phyloP scores from a whole-genome alignment of 1,139 yeast genomes.

The Sugiyamaella paludigena region DNA sequence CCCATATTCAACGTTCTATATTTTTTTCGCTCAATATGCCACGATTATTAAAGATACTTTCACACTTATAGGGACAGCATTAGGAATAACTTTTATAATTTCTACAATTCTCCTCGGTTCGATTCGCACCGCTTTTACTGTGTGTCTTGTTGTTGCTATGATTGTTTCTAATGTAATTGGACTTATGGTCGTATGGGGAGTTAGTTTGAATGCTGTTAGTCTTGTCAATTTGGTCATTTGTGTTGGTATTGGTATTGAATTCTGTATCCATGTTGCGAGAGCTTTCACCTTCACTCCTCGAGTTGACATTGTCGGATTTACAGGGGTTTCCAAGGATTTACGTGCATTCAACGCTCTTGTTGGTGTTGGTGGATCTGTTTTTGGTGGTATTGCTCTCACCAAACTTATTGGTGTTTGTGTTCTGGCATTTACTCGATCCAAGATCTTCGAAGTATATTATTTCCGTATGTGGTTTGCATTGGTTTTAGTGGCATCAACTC shows the following conservation, averaged over 20 bases:
- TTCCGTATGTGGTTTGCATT: slow-evolving; percentile 95
- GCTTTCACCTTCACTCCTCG: slow-evolving; percentile 56
- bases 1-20: slow-evolving; percentile 90
- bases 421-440: slow-evolving; percentile 78
- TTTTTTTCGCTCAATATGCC: slow-evolving; percentile 85
- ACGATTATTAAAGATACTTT: slow-evolving; percentile 60
- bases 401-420: slow-evolving; percentile 85
- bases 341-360: slow-evolving; percentile 61
- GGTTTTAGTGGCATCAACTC: slow-evolving; percentile 71
- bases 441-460: slow-evolving; percentile 86
- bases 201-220: slow-evolving; percentile 84
- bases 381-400: slow-evolving; percentile 87
- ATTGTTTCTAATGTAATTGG: slow-evolving; percentile 77
- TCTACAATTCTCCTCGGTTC: slow-evolving; percentile 67
- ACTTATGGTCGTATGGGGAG: slow-evolving; percentile 68
- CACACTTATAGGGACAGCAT: slow-evolving; percentile 54
- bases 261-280: slow-evolving; percentile 81
- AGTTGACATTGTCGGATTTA: slow-evolving; percentile 21
- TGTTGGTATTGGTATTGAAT: slow-evolving; percentile 90
- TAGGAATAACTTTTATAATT: slow-evolving; percentile 52
- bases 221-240: slow-evolving; percentile 86
- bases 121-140: slow-evolving; percentile 52
- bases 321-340: slow-evolving; percentile 30
- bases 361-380: slow-evolving; percentile 81
- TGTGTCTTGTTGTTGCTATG: slow-evolving; percentile 59